phyloP scores from a whole-genome alignment of 1,284 basidiomycete genomes.

The Afroboletus lepidellus region DNA sequence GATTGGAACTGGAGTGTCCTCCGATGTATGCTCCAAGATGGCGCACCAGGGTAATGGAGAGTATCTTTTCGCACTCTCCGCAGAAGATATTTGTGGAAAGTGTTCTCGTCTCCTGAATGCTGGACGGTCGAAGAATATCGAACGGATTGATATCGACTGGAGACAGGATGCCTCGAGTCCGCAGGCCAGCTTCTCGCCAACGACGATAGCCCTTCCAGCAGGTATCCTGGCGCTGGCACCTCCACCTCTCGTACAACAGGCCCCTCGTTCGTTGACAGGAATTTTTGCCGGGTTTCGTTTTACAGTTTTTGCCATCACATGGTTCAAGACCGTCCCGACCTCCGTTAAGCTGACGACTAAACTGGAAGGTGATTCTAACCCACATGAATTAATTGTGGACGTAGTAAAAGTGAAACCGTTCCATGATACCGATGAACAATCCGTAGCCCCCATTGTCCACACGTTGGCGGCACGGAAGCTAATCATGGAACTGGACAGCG shows the following conservation, averaged over 20 bases:
- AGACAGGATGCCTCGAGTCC: slow-evolving; percentile 7
- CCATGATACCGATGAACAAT: slow-evolving; percentile 20
- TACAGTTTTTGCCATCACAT: slow-evolving; percentile 45
- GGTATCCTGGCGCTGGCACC: slow-evolving; percentile 27
- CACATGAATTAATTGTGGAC: slow-evolving; percentile 38
- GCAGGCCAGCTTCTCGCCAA: neutral
- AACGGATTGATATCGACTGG: slow-evolving; percentile 51
- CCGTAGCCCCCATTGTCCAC: slow-evolving; percentile 45
- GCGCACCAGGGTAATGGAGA: slow-evolving; percentile 50
- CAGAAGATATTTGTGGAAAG: slow-evolving; percentile 47
- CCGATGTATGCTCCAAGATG: slow-evolving; percentile 48
- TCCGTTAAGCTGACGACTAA: slow-evolving; percentile 40
- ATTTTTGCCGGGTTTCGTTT: slow-evolving; percentile 47
- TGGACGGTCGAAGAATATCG: slow-evolving; percentile 44
- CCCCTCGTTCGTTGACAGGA: slow-evolving; percentile 40
- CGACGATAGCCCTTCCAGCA: slow-evolving; percentile 5
- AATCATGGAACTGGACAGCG: slow-evolving; percentile 45
- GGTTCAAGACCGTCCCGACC: slow-evolving; percentile 37
- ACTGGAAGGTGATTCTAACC: slow-evolving; percentile 31
- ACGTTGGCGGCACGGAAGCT: slow-evolving; percentile 52
- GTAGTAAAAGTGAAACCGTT: slow-evolving; percentile 41
- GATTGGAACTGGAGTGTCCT: slow-evolving; percentile 51
- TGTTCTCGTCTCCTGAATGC: slow-evolving; percentile 50
- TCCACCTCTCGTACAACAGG: slow-evolving; percentile 42
- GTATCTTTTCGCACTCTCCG: slow-evolving; percentile 42